Conservation (phyloP, 225 moss, liverwort and hornwort genomes). For the Sphagnum tenellum region DNA sequence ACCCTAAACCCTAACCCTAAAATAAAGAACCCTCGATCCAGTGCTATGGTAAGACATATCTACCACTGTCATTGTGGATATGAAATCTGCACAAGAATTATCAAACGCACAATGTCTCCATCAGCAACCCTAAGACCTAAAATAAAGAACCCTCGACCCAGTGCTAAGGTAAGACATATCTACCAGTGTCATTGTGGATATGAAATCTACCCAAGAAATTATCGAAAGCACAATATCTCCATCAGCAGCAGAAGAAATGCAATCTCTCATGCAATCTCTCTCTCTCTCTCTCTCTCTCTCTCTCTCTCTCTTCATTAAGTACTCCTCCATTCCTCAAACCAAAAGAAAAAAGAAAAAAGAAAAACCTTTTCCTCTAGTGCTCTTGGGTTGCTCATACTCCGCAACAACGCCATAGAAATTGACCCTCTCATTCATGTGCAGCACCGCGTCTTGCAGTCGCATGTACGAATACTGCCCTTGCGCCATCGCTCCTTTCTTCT, state of each 20-base stretch:
- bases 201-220: constrained; percentile 18
- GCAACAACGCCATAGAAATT: constrained; percentile 80
- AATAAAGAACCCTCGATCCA: constrained; percentile 38
- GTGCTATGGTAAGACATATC: constrained; percentile 29
- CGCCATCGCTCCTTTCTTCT: constrained; percentile 9
- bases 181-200: constrained; percentile 52
- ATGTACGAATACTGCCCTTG: constrained; percentile 47
- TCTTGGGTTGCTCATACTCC: constrained; percentile 76
- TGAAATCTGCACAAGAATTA: constrained; percentile 19
- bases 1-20: no score
- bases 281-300: no score
- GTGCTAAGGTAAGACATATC: constrained; percentile 29
- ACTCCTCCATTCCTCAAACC: background rate
- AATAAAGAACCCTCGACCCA: constrained; percentile 32
- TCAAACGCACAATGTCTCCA: background rate
- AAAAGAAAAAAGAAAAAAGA: constrained; percentile 3
- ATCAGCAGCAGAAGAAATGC: no score
- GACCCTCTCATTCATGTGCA: constrained; percentile 44
- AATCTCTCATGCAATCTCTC: no score
- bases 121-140: no score
- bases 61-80: constrained; percentile 53
- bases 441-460: constrained; percentile 43
- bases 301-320: no score
- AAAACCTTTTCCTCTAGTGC: constrained; percentile 50
- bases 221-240: background rate